Evolutionary conservation across 768 basidiomycete species (phyloP), one percentile per base, ranked within the genome.

Genomic region (Auriculariales sp.): DNA sequence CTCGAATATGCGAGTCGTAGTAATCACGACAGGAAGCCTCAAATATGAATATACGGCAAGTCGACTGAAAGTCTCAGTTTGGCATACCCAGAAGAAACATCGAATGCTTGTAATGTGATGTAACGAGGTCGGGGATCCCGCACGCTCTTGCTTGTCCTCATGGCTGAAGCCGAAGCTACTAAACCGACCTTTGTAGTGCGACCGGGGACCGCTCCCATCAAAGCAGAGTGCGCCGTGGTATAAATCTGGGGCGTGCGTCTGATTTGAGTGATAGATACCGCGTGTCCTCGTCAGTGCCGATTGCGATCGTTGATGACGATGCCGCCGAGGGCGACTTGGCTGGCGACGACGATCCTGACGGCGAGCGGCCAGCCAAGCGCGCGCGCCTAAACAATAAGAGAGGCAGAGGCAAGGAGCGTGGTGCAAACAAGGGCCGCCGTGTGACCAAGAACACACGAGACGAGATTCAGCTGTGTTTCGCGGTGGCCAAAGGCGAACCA

Each of bases 401-500:
- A 54, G 74, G 81, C 60, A 82, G 77, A 62, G 86, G 86, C 62
- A 77, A 80, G 10, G 73, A 78, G 52, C 69, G 76, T 28, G 92
- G 92, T 2, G 78, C 81, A 52, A 95, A 94, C 63, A 93, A 90
- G 61, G 81, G 78, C 11, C 65, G 93, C 34, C 72, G 79, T 12
- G 92, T 90, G 62, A 79, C 73, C 15, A 83, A 83, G 59, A 32
- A 15, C 15, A 32, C 31, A 15, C 71, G 77, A 48, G 92, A 93
- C 58, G 83, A 85, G 36, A 64, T 89, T 2, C 81, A 89, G 29
- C 66, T 97, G 25, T 97, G 93, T 65, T 84, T 81, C 75, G 75
- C 72, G 47, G 66, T 90, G 47, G 91, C 88, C 2, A 76, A 71
- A 47, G 85, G 82, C 0, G 66, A 70, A 29, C 57, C 68, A 6